Percentiles rank a stretch among this genome's conserved stretches.
Conservation (phyloP, 139 green algal genomes). For the Chlamydomonas sp. region DNA sequence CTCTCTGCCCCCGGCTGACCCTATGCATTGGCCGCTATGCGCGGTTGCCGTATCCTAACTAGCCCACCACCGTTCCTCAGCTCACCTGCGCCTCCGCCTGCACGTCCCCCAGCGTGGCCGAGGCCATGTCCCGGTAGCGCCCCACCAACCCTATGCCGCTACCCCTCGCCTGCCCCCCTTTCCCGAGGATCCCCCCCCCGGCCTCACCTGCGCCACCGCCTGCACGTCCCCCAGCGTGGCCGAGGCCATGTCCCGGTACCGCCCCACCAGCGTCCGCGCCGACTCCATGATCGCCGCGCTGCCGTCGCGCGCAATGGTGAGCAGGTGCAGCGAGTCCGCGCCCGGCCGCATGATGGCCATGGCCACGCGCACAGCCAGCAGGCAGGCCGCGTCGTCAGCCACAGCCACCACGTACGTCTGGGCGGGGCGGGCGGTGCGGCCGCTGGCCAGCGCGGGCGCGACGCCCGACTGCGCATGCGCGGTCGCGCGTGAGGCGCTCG, state of each 20-base stretch:
- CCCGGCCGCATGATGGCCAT: slow-evolving; percentile 36
- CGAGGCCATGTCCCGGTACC: slow-evolving; percentile 12
- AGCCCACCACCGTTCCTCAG: too few species aligned
- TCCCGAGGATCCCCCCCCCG: too few species aligned
- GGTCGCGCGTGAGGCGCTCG: neutral
- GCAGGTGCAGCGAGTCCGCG: slow-evolving; percentile 24
- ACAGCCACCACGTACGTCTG: slow-evolving; percentile 9
- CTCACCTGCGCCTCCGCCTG: slow-evolving; percentile 1
- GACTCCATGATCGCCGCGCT: neutral
- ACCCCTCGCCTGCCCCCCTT: too few species aligned
- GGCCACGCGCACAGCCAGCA: slow-evolving; percentile 8
- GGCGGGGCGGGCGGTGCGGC: neutral
- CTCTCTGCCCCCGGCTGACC: too few species aligned
- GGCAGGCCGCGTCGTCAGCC: slow-evolving; percentile 20
- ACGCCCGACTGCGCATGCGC: slow-evolving; percentile 21
- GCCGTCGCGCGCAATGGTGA: slow-evolving; percentile 22
- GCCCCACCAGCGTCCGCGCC: neutral
- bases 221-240: slow-evolving; percentile 30
- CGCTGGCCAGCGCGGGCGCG: neutral
- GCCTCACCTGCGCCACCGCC: slow-evolving; percentile 3
- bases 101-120: slow-evolving; percentile 30
- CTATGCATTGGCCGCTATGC: too few species aligned
- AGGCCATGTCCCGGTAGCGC: slow-evolving; percentile 13
- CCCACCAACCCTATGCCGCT: neutral
- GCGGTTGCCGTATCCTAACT: too few species aligned